Evolutionary conservation across 164 flowering plant species (phyloP), one percentile per base, ranked within the genome.

Genomic region (Berberis thunbergii): DNA sequence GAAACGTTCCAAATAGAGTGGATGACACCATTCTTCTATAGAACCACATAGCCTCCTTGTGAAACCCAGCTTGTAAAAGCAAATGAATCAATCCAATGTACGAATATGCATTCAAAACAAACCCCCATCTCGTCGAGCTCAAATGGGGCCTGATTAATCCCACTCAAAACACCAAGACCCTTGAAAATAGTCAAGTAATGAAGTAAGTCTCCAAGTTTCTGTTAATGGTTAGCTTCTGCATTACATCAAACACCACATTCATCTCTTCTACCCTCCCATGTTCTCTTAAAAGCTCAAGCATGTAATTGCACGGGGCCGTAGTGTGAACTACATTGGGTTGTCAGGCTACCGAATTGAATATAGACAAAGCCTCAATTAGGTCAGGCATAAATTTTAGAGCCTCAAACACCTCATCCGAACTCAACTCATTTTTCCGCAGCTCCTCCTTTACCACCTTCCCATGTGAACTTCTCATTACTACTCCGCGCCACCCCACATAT

Each of bases 81-180:
- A 91, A 74, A 80, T 90, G 79, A 48, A 94, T 88, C 77, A 94
- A 75, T 4, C 98, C 98, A 69, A 71, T 94, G 65, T 90, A 94
- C 0, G 97, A 91, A 67, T 82, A 94, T 0, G 82, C 91, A 73
- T 94, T 94, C 79, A 94, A 74, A 66, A 78, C 56, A 77, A 94
- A 81, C 59, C 98, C 95, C 75, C 97, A 94, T 86, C 71, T 49
- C 71, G n/a, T 73, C 79, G 54, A 94, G 93, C 0, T 84, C 92
- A 62, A 69, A 61, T 6, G 92, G 83, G 1, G 91, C 81, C 62
- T 75, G 78, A 55, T 81, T 71, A 52, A 88, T 77, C 66, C 97
- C 98, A 64, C 89, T 95, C 45, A 72, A 74, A 1, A 90, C 57
- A 46, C 49, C 12, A 41, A 90, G 78, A 48, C 67, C 83, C 73